phyloP scores from a whole-genome alignment of 75 land plant species.

The Ceratopteris richardii region DNA sequence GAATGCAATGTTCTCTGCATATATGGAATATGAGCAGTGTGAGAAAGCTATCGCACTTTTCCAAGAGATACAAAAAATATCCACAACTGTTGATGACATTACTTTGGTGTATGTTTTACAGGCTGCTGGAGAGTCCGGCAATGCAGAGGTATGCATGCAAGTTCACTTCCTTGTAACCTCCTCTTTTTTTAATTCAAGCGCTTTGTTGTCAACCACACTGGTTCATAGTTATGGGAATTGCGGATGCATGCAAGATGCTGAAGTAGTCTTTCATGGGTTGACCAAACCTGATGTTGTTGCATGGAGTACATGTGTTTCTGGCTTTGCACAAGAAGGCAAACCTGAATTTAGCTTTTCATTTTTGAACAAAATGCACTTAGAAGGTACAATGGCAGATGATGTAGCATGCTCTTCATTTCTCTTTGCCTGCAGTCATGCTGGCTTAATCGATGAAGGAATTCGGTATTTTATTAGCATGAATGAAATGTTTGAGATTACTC shows the following conservation, averaged over 20 bases:
- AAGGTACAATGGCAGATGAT: slow-evolving; percentile 24
- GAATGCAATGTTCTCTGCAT: slow-evolving; percentile 10
- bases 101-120: neutral
- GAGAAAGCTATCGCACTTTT: slow-evolving; percentile 7
- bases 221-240: slow-evolving; percentile 6
- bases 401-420: slow-evolving; percentile 29
- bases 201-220: neutral
- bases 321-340: slow-evolving; percentile 4
- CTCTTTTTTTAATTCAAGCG: neutral
- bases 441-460: slow-evolving; percentile 10
- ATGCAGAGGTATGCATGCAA: neutral
- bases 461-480: slow-evolving; percentile 18
- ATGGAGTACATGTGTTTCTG: slow-evolving; percentile 7
- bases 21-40: neutral
- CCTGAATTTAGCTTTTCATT: neutral
- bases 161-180: neutral
- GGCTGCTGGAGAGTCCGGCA: neutral
- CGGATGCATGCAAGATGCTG: slow-evolving; percentile 10
- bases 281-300: slow-evolving; percentile 7
- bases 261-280: slow-evolving; percentile 5
- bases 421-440: slow-evolving; percentile 23
- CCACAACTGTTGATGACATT: neutral
- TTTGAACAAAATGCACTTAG: slow-evolving; percentile 30
- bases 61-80: neutral
- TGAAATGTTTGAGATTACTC: slow-evolving; percentile 12